phyloP scores from a whole-genome alignment of 768 basidiomycete genomes.

The Neoboletus subvelutipes region DNA sequence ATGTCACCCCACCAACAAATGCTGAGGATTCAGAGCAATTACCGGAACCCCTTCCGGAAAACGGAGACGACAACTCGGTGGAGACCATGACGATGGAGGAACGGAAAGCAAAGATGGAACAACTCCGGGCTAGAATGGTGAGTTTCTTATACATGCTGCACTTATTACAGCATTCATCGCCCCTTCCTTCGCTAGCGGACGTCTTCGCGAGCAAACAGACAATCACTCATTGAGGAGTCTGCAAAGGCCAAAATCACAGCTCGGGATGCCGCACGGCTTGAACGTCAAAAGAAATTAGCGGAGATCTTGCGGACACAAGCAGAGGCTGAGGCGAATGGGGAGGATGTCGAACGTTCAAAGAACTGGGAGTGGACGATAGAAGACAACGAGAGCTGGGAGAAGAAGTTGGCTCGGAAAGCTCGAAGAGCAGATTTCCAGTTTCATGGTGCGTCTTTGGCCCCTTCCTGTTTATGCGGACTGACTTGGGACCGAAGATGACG shows the following conservation, averaged over 20 bases:
- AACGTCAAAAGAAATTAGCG: conserved; percentile 87
- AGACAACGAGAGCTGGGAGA: conserved; percentile 32
- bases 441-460: conserved; percentile 59
- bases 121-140: conserved; percentile 80
- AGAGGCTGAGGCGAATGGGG: conserved; percentile 88
- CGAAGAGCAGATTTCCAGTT: conserved; percentile 88
- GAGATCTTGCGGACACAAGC: conserved; percentile 82
- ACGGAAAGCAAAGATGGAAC: conserved; percentile 72
- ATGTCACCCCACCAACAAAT: conserved; percentile 8
- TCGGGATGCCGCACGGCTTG: conserved; percentile 79
- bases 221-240: conserved; percentile 82
- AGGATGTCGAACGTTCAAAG: conserved; percentile 93
- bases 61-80: conserved; percentile 17
- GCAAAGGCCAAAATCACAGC: conserved; percentile 73
- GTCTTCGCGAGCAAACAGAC: conserved; percentile 80
- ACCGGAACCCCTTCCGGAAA: conserved; percentile 23
- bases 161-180: not conserved
- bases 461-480: not conserved
- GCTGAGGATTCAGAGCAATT: conserved; percentile 30
- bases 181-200: conserved; percentile 49
- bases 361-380: conserved; percentile 70
- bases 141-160: not conserved
- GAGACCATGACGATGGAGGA: conserved; percentile 57
- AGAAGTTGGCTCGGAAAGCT: conserved; percentile 73
- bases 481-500: conserved; percentile 61